Evolutionary conservation across 2,329 filamentous ascomycete species (phyloP), one percentile per base, ranked within the genome.

Genomic region (Daldinia eschscholtzii): DNA sequence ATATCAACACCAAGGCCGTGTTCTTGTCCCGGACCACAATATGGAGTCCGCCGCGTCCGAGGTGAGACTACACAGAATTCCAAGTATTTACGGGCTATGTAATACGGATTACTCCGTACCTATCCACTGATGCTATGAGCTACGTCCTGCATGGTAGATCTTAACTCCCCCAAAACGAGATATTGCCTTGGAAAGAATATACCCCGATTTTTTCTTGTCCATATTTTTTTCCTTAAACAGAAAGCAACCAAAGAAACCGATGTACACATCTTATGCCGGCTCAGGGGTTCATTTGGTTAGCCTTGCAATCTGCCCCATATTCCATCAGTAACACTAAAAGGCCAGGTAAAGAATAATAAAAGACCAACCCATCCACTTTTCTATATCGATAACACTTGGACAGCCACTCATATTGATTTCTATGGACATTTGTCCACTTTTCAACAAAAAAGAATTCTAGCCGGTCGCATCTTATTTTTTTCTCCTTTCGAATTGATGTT

Each of bases 211-310:
- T 12, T 50, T 50, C 23, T 28, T 9, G 5, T 33, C 30, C 6
- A n/a, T 50, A 2, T 52, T 52, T 35, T 35, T 35, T 9, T 9
- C 10, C 7, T 18, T 42, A 18, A 18, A 42, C 6, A 42, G n/a
- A 42, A 42, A 42, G 13, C 20, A 23, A 23, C 20, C 20, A 23
- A 23, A 23, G 20, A 33, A 33, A n/a, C 26, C 26, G 46, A 42
- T 42, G 28, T 52, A 23, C 20, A 23, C 20, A 26, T 55, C 57
- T 59, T 55, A 63, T 58, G 35, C 35, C 55, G 41, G 42, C 52
- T 68, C 63, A 71, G 68, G 63, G 68, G 68, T 59, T 66, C 37
- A 57, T 53, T 57, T 33, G 53, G 13, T 46, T 68, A 70, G 58
- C 56, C 53, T 28, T 41, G 33, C 12, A 39, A 37, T 56, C 18